phyloP scores from a whole-genome alignment of 805 yeast species.

The Wickerhamiella musiphila region DNA sequence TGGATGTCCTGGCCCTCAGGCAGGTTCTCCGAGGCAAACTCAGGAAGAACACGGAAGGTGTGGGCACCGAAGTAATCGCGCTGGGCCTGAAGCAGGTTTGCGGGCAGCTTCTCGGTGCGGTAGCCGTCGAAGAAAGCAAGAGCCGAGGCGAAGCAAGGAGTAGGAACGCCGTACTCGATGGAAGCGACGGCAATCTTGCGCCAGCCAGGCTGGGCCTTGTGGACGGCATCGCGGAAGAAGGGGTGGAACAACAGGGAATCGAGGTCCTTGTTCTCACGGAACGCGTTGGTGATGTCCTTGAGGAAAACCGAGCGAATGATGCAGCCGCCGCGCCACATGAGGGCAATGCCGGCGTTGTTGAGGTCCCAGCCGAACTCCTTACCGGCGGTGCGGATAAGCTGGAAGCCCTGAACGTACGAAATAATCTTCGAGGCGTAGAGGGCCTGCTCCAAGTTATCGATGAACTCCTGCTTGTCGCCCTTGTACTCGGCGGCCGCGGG shows the following conservation, averaged over 20 bases:
- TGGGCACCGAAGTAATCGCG: slow-evolving; percentile 99
- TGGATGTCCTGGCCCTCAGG: slow-evolving; percentile 76
- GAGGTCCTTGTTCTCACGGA: slow-evolving; percentile 79
- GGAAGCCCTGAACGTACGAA: slow-evolving; percentile 98
- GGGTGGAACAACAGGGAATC: slow-evolving; percentile 92
- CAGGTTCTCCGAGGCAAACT: slow-evolving; percentile 54
- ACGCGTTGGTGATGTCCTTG: slow-evolving; percentile 92
- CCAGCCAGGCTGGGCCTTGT: slow-evolving; percentile 93
- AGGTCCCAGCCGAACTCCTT: slow-evolving; percentile 91
- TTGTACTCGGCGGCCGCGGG: slow-evolving; percentile 39
- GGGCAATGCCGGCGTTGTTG: slow-evolving; percentile 95
- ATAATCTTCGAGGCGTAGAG: slow-evolving; percentile 95
- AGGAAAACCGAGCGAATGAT: slow-evolving; percentile 97
- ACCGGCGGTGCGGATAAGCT: slow-evolving; percentile 97
- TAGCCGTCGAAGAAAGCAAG: slow-evolving; percentile 96
- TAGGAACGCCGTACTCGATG: slow-evolving; percentile 77
- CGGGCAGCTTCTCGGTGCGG: slow-evolving; percentile 91
- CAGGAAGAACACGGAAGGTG: slow-evolving; percentile 91
- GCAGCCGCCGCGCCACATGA: slow-evolving; percentile 99
- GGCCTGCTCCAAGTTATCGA: slow-evolving; percentile 94
- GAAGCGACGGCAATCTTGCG: slow-evolving; percentile 71
- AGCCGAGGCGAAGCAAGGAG: slow-evolving; percentile 96
- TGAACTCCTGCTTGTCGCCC: slow-evolving; percentile 44
- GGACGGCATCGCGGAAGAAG: slow-evolving; percentile 81
- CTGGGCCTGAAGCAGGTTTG: slow-evolving; percentile 97